Base-by-base conservation (phyloP, 371 early-diverging fungal species). In the Mucor irregularis region DNA sequence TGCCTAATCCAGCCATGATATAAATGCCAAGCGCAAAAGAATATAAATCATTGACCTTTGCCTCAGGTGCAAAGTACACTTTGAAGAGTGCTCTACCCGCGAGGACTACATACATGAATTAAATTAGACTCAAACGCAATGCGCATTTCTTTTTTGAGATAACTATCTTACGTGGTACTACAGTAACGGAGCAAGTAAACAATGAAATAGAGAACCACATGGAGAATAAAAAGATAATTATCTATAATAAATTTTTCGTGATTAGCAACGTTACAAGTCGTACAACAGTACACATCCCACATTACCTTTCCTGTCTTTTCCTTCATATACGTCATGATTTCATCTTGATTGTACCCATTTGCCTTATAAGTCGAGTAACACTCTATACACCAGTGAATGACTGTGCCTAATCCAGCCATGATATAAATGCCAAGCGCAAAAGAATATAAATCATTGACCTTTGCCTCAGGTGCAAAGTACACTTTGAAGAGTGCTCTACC, bases 371-470 rank as follows among this genome's bases (percentile, higher is more conserved):
- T 46, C 5, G 21, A 8, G 47, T 59, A 57, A 43, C 49, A 66
- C 13, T 67, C 67, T 5, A 53, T 39, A 9, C 58, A 11, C 68
- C 66, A 70, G 33, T 62, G 51, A 43, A 54, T 45, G 3, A 60
- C n/a, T 25, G 56, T 53, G 10, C 49, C 54, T 5, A 70, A 35
- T n/a, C 65, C 52, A 11, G 63, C 52, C 66, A 78, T 68, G 7
- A 71, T 34, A 47, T 74, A 73, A 5, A 73, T 56, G 11, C 78
- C 78, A 14, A 73, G 64, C 7, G 61, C 64, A 57, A 86, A 78
- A 3, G 85, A 65, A 52, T 88, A 88, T 5, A 83, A 45, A 45
- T 88, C 88, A 47, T 86, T 84, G 4, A 83, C 78, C 25, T 64
- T 58, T 3, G 59, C 61, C 14, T 51, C 66, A 25, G 73, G 55